Base-by-base conservation (phyloP, 495 filamentous ascomycete genomes). In the Lasiosphaeria ovina region DNA sequence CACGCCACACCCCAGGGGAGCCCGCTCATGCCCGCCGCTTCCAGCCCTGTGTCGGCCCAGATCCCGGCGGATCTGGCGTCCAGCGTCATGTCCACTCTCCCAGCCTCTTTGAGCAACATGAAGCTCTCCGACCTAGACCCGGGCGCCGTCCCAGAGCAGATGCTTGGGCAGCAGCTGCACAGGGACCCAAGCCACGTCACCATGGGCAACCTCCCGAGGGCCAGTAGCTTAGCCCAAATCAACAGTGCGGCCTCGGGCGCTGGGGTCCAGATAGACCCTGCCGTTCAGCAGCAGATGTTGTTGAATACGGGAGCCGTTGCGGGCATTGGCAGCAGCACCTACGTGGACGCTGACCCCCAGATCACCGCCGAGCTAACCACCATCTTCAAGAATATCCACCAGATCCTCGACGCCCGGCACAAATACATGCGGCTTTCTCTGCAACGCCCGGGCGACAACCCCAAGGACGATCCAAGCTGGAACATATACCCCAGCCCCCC, bases 371-470 rank as follows among this genome's bases (percentile, higher is more conserved):
- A 98, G 72, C 73, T 98, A 55, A 83, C 80, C 65, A 82, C 82
- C 14, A 97, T 98, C 58, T 98, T 93, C 66, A 85, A 84, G 60
- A 96, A 93, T 65, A 89, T 98, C 58, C 87, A 91, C 71, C 87
- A 85, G 57, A 82, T 97, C 7, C 71, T 96, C 11, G 88, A 95
- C 63, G 78, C 91, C n/a, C 85, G 94, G 35, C 85, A 91, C 65
- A 96, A 91, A 65, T 98, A 97, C 72, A 88, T 98, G 35, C 77
- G 82, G 4, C 72, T 97, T n/a, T 98, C 95, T 0, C 74, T 93
- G 11, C 94, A 98, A 68, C 81, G 85, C 11, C 80, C 85, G 10
- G 77, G 76, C 6, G 89, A 95, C 66, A 96, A 98, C 65, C 94
- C 94, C 0, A 93, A 90, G 60, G 90, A 98, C 74, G 83, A 88